These are phyloP conservation scores for Ophiosphaerella herpotricha DNA, from an alignment of 2,329 filamentous ascomycete species.

Conservation along the genomic window DNA sequence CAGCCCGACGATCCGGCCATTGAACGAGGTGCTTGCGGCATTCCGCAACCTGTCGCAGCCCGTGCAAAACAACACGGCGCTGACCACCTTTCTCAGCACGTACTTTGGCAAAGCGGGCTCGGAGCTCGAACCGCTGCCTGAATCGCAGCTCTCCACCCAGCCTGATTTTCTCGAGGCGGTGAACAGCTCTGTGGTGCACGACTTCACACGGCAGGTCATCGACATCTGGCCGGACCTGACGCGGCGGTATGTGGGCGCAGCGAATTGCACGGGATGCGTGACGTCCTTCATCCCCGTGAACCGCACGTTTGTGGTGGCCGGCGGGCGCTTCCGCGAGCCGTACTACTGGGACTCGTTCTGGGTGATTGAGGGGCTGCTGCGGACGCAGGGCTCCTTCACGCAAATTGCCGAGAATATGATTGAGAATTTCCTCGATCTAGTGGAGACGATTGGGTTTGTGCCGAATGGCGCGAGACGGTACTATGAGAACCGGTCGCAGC, in stretches of 20 bases:
- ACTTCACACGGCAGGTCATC: slow-evolving; percentile 68
- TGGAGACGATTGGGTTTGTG: slow-evolving; percentile 68
- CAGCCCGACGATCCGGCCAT: slow-evolving; percentile 64
- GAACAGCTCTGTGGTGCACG: slow-evolving; percentile 61
- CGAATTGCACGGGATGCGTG: slow-evolving; percentile 62
- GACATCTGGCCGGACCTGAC: slow-evolving; percentile 72
- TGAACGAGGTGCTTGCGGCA: slow-evolving; percentile 65
- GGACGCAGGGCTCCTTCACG: slow-evolving; percentile 67
- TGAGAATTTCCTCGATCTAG: slow-evolving; percentile 70
- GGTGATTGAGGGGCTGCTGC: slow-evolving; percentile 68
- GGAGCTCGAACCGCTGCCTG: slow-evolving; percentile 62
- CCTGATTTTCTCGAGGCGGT: slow-evolving; percentile 62
- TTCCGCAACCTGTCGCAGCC: slow-evolving; percentile 65
- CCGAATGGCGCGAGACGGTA: slow-evolving; percentile 71
- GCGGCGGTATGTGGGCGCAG: slow-evolving; percentile 57
- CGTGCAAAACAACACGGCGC: slow-evolving; percentile 65
- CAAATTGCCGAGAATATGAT: slow-evolving; percentile 69
- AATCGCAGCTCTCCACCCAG: slow-evolving; percentile 58
- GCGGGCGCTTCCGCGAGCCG: slow-evolving; percentile 71
- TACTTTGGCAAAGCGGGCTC: slow-evolving; percentile 68
- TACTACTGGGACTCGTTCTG: slow-evolving; percentile 76
- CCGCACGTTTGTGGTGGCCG: slow-evolving; percentile 71
- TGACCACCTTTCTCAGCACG: slow-evolving; percentile 64
- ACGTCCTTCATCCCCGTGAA: slow-evolving; percentile 70
- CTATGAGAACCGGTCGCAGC: slow-evolving; percentile 71